Evolutionary conservation across 2,329 filamentous ascomycete genomes (phyloP).

Genomic region (Colletotrichum endophyticum): DNA sequence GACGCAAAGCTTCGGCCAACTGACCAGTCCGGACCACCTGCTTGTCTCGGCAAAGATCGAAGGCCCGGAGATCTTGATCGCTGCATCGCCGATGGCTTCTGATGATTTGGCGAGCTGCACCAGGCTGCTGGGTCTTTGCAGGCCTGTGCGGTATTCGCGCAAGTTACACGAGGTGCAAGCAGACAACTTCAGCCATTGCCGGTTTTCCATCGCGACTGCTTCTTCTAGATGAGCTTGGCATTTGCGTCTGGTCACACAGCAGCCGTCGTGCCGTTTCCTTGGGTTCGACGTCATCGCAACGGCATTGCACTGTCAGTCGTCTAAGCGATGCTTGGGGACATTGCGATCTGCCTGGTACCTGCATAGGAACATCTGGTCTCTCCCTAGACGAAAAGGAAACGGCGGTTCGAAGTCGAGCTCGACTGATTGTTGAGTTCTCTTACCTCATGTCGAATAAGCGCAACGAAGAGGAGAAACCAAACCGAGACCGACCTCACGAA

Average conservation of each 20-base stretch:
- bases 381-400: background rate
- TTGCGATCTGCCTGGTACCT: background rate
- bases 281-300: background rate
- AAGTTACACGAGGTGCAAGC: background rate
- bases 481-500: background rate
- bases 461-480: background rate
- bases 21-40: background rate
- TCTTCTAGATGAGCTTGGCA: background rate
- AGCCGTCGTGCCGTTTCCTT: background rate
- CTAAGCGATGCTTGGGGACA: background rate
- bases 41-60: constrained; percentile 15
- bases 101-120: background rate
- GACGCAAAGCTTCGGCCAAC: background rate
- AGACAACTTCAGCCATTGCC: background rate
- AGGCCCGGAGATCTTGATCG: constrained; percentile 12
- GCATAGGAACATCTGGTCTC: background rate
- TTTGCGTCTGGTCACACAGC: background rate
- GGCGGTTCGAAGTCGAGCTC: background rate
- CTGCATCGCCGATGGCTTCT: background rate
- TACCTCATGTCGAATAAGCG: background rate
- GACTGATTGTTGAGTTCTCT: background rate
- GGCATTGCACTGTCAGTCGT: background rate
- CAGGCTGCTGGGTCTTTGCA: background rate
- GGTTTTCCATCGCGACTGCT: background rate
- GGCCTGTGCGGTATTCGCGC: background rate